These are phyloP conservation scores for Corynascus novoguineensis DNA, from an alignment of 495 filamentous ascomycete genomes.

Conservation along the genomic window DNA sequence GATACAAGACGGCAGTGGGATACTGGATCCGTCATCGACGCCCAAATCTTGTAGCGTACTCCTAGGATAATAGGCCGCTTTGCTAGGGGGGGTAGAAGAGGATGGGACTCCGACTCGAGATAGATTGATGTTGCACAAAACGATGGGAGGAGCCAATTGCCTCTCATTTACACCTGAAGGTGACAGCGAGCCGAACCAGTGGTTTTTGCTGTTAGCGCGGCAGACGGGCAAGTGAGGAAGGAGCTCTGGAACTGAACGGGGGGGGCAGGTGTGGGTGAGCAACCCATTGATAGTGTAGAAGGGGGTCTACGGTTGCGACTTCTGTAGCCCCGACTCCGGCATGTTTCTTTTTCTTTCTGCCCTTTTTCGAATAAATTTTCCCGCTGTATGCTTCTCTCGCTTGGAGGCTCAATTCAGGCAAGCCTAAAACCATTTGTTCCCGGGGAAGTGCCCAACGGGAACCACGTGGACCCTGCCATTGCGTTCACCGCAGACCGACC, in stretches of 20 bases:
- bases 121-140: not conserved
- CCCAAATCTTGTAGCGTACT: not conserved
- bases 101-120: not conserved
- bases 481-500: constrained; percentile 25
- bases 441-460: not conserved
- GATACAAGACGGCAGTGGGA: not conserved
- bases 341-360: constrained; percentile 2
- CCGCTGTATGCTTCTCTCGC: constrained; percentile 6
- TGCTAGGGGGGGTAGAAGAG: not conserved
- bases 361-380: constrained; percentile 2
- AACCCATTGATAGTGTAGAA: constrained; percentile 8
- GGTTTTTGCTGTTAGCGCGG: not conserved
- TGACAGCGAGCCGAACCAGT: not conserved
- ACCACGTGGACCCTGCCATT: constrained; percentile 21
- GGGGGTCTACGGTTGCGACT: not conserved
- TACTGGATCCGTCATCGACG: not conserved
- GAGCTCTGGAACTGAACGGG: not conserved
- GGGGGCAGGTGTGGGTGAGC: not conserved
- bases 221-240: not conserved
- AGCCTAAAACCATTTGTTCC: constrained; percentile 4
- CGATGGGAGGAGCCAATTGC: not conserved
- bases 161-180: not conserved
- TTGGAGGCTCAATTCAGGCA: constrained; percentile 11
- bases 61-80: not conserved
- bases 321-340: not conserved